Evolutionary conservation across 305 asterid species (phyloP).

Genomic region (Coffea humblotiana): DNA sequence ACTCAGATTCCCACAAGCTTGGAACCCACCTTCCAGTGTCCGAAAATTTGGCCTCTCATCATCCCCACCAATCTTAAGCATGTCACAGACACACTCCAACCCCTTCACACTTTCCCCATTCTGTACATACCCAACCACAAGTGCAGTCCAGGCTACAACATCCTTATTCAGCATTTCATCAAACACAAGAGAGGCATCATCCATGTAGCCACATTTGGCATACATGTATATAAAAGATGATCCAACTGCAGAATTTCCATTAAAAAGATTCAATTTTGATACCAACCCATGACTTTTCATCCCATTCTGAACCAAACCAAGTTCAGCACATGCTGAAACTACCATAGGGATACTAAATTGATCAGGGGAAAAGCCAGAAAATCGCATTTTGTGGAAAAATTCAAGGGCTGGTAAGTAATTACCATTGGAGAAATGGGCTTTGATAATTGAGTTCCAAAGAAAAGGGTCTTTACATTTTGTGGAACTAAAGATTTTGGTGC

Average conservation of each 20-base stretch:
- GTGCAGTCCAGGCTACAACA: constrained; percentile 82
- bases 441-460: constrained; percentile 73
- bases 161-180: constrained; percentile 64
- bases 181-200: constrained; percentile 50
- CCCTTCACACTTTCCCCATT: constrained; percentile 60
- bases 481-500: constrained; percentile 52
- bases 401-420: constrained; percentile 43
- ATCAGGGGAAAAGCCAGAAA: constrained; percentile 37
- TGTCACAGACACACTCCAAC: constrained; percentile 54
- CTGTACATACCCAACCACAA: constrained; percentile 69
- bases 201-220: constrained; percentile 57
- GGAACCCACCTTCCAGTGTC: constrained; percentile 77
- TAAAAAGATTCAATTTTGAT: constrained; percentile 50
- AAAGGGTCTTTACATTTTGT: constrained; percentile 47
- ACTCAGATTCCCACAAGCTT: constrained; percentile 70
- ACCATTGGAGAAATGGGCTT: constrained; percentile 67
- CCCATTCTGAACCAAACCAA: constrained; percentile 42
- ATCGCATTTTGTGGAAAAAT: constrained; percentile 46
- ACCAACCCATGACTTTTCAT: constrained; percentile 54
- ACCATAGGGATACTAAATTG: constrained; percentile 71
- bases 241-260: constrained; percentile 59
- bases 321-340: constrained; percentile 73
- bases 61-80: constrained; percentile 52
- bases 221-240: constrained; percentile 73
- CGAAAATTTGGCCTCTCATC: constrained; percentile 58